phyloP scores from a whole-genome alignment of 805 yeast species.

The Clavispora santaluciae region DNA sequence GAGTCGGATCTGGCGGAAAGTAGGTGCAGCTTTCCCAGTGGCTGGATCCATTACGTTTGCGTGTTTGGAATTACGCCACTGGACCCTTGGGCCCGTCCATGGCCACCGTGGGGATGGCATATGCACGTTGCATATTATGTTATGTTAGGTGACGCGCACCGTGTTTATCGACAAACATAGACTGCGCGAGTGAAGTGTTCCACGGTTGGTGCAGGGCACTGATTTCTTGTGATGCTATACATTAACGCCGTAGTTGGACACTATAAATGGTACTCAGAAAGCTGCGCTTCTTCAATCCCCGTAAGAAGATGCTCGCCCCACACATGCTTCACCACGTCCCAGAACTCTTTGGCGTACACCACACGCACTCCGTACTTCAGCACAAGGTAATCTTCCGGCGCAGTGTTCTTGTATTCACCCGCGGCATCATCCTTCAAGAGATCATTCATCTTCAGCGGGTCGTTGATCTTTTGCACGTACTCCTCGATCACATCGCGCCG shows the following conservation, averaged over 20 bases:
- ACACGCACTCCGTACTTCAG: constrained; percentile 56
- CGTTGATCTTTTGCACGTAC: constrained; percentile 35
- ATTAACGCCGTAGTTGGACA: too few relatives aligned
- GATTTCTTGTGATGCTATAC: too few relatives aligned
- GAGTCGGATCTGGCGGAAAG: too few relatives aligned
- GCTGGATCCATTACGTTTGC: too few relatives aligned
- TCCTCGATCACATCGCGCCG: constrained; percentile 64
- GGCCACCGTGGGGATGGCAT: too few relatives aligned
- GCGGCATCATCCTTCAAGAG: constrained; percentile 34
- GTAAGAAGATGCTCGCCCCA: constrained; percentile 52
- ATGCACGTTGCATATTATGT: not conserved
- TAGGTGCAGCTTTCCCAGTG: too few relatives aligned
- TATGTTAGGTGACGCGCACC: not conserved
- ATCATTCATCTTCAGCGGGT: constrained; percentile 28
- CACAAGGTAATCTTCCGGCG: constrained; percentile 47
- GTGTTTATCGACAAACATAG: not conserved
- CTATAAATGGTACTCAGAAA: constrained; percentile 12
- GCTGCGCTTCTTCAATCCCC: constrained; percentile 12
- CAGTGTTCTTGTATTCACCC: constrained; percentile 27
- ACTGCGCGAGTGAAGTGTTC: not conserved
- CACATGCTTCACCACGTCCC: constrained; percentile 68
- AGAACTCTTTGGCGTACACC: constrained; percentile 66
- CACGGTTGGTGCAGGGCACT: too few relatives aligned
- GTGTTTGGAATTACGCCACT: too few relatives aligned
- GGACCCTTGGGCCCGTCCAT: too few relatives aligned